These are phyloP conservation scores for Mucor plumbeus DNA, from an alignment of 371 early-diverging fungal genomes.

Conservation along the genomic window DNA sequence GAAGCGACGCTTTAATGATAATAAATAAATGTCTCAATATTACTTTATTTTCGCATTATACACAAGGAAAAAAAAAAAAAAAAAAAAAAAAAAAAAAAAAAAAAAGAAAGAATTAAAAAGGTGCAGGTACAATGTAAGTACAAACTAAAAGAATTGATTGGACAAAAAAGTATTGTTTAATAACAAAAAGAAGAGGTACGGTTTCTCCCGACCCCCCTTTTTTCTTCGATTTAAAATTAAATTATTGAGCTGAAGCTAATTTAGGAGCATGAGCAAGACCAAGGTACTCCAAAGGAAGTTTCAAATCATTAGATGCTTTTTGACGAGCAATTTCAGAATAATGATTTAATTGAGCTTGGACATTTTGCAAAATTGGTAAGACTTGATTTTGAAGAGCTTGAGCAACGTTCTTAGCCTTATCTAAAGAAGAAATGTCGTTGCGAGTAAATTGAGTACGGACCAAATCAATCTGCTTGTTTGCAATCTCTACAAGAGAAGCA, in stretches of 20 bases:
- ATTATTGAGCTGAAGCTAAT: conserved; percentile 20
- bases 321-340: conserved; percentile 41
- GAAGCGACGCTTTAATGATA: no score
- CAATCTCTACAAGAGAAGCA: conserved; percentile 55
- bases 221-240: not conserved
- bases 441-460: conserved; percentile 54
- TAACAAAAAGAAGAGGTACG: not conserved
- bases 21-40: no score
- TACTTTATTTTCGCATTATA: no score
- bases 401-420: conserved; percentile 64
- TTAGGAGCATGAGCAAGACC: conserved; percentile 29
- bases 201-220: not conserved
- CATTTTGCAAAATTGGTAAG: conserved; percentile 58
- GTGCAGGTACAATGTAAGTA: not conserved
- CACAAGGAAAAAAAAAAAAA: no score
- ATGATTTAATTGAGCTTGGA: conserved; percentile 49
- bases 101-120: no score
- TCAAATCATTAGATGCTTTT: conserved; percentile 37
- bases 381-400: conserved; percentile 60
- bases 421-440: conserved; percentile 51
- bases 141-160: not conserved
- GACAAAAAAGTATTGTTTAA: not conserved
- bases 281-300: conserved; percentile 35
- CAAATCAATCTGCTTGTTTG: conserved; percentile 56
- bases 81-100: no score